Base-by-base conservation (phyloP, 2,329 filamentous ascomycete genomes). In the Ophiostoma angusticollis region DNA sequence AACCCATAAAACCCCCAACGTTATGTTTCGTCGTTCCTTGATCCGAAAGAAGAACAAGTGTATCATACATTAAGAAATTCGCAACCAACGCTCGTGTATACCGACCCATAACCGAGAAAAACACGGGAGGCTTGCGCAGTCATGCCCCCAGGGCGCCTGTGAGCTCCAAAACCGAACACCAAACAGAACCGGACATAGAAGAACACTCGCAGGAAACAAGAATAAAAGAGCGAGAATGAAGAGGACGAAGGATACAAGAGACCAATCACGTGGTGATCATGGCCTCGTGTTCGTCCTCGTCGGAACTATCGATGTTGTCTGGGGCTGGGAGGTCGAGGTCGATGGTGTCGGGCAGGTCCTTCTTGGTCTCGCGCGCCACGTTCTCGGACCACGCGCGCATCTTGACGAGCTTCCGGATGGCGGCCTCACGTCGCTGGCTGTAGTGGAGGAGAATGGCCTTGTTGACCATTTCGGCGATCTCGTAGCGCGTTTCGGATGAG, bases 401-500 rank as follows among this genome's bases (percentile, higher is more conserved):
- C 52, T 80, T 79, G 29, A 94, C 78, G 3, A 98, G 67, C 47
- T 82, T 75, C 40, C 82, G 73, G 47, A 98, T 84, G 19, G 84
- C 81, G 11, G 87, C 81, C 57, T 94, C 84, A 45, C 80, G 74
- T 45, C 78, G 70, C 49, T 77, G 68, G 17, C 80, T 79, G 54
- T 87, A 80, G 36, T 72, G 77, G 40, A 73, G 67, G 19, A 96
- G 63, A 38, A 98, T 85, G 9, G 86, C 84, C 58, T 86, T 79
- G 55, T 98, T 98, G 39, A 98, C 91, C 49, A 73, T 72, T 45
- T 79, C 78, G 5, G 91, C 91, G n/a, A 95, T 86, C 31, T 80
- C 74, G 49, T 79, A 76, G 45, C 91, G 78, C 31, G 96, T 68
- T 34, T 77, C 72, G 3, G 87, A 83, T 48, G 93, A 73, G 14